Percentiles rank a stretch among this genome's conserved stretches.
Evolutionary conservation across 495 filamentous ascomycete species (phyloP).

Genomic region (Aspergillus conjunctus): DNA sequence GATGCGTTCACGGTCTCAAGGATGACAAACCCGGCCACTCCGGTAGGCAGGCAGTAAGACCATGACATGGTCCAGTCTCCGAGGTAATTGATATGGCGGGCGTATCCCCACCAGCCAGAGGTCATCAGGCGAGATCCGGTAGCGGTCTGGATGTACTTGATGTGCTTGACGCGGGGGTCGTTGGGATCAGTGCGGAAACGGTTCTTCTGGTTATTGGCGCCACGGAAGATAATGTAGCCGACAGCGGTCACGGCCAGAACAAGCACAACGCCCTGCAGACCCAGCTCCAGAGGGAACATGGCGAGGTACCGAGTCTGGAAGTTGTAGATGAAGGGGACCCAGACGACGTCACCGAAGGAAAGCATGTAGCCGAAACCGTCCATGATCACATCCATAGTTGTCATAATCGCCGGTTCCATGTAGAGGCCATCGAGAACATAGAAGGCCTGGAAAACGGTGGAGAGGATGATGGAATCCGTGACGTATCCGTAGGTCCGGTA

Average conservation of each 20-base stretch:
- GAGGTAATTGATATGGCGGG: slow-evolving; percentile 96
- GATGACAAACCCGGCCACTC: slow-evolving; percentile 75
- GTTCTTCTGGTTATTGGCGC: slow-evolving; percentile 92
- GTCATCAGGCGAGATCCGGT: slow-evolving; percentile 77
- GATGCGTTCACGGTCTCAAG: slow-evolving; percentile 46
- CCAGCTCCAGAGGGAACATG: slow-evolving; percentile 76
- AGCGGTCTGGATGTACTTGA: slow-evolving; percentile 86
- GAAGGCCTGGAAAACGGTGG: slow-evolving; percentile 74
- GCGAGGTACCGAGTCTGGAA: slow-evolving; percentile 88
- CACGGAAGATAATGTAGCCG: slow-evolving; percentile 89
- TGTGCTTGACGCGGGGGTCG: slow-evolving; percentile 75
- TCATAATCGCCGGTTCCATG: slow-evolving; percentile 90
- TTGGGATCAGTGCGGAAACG: slow-evolving; percentile 85
- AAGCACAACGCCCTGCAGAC: slow-evolving; percentile 58
- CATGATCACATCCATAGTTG: slow-evolving; percentile 92
- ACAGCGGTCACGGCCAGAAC: slow-evolving; percentile 64
- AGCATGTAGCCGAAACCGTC: slow-evolving; percentile 98
- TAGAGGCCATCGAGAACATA: slow-evolving; percentile 87
- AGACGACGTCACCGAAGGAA: slow-evolving; percentile 90
- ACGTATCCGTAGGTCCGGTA: slow-evolving; percentile 80
- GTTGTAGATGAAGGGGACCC: slow-evolving; percentile 90
- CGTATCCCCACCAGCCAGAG: slow-evolving; percentile 92
- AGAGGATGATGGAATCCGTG: slow-evolving; percentile 84
- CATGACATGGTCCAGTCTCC: slow-evolving; percentile 95
- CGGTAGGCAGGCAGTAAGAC: slow-evolving; percentile 90